These are phyloP conservation scores for Clarireedia monteithiana DNA, from an alignment of 2,329 filamentous ascomycete species.

Conservation along the genomic window DNA sequence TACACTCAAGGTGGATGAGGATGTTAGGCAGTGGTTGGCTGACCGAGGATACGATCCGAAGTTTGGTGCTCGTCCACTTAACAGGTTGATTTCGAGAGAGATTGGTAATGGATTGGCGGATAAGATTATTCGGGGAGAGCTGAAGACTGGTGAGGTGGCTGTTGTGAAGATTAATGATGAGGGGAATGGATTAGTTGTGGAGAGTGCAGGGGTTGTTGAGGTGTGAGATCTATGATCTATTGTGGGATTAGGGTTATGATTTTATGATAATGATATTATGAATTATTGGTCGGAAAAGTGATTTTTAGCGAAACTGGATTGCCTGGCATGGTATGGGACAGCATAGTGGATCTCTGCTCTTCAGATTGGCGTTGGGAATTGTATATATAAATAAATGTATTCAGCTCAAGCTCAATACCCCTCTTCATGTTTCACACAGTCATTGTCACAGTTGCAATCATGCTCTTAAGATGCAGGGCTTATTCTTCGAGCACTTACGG, in stretches of 20 bases:
- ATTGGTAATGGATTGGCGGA: constrained; percentile 86
- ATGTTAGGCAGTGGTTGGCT: constrained; percentile 79
- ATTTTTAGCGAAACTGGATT: background rate
- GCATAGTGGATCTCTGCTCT: constrained; percentile 1
- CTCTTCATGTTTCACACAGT: too few relatives aligned
- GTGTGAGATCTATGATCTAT: background rate
- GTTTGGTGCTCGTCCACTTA: constrained; percentile 85
- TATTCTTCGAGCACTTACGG: too few relatives aligned
- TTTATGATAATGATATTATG: background rate
- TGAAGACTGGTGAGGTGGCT: constrained; percentile 69
- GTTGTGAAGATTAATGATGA: constrained; percentile 60
- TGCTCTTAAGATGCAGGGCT: too few relatives aligned
- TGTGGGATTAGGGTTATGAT: background rate
- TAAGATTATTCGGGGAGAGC: constrained; percentile 78
- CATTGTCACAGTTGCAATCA: too few relatives aligned
- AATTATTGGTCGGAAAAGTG: background rate
- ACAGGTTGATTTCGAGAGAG: constrained; percentile 82
- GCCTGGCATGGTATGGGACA: background rate
- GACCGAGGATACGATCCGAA: constrained; percentile 85
- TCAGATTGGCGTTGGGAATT: background rate
- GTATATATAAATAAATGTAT: background rate
- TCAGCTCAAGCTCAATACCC: too few relatives aligned
- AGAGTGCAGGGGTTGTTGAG: constrained; percentile 6
- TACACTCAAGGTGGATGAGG: constrained; percentile 58
- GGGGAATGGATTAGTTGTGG: constrained; percentile 48